Evolutionary conservation across 306 rosid genomes (phyloP).

Genomic region (Crotalaria pallida): DNA sequence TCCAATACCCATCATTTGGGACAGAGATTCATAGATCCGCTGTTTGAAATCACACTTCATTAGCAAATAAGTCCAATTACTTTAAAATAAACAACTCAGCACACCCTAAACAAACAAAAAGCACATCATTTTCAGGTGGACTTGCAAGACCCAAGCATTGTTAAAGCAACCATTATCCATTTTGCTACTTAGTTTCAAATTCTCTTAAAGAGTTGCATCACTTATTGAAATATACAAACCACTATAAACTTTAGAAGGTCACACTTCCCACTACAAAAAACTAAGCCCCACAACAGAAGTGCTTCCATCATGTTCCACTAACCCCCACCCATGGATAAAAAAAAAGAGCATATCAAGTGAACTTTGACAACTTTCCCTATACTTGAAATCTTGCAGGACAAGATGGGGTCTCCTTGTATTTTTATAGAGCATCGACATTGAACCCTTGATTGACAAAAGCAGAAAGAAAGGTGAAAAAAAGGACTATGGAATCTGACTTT

Average conservation of each 20-base stretch:
- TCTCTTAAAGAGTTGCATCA: conserved; percentile 34
- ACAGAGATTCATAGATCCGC: too few relatives aligned
- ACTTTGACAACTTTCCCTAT: conserved; percentile 64
- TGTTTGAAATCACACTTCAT: too few relatives aligned
- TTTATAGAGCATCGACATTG: conserved; percentile 59
- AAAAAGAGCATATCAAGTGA: conserved; percentile 57
- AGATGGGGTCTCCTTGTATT: conserved; percentile 42
- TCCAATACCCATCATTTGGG: too few relatives aligned
- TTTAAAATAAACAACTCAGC: conserved; percentile 18
- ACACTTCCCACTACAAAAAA: conserved; percentile 78
- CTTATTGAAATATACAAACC: conserved; percentile 32
- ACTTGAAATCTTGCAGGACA: conserved; percentile 52
- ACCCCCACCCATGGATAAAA: conserved; percentile 53
- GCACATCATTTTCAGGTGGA: conserved; percentile 36
- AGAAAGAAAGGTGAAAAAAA: conserved; percentile 42
- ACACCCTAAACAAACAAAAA: conserved; percentile 27
- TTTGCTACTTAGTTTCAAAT: conserved; percentile 32
- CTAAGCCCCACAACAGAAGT: conserved; percentile 49
- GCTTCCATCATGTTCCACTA: conserved; percentile 81
- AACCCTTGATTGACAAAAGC: conserved; percentile 59
- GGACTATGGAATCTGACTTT: conserved; percentile 82
- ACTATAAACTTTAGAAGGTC: conserved; percentile 51
- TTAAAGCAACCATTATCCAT: conserved; percentile 52
- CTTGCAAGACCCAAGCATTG: conserved; percentile 27
- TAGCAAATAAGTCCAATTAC: conserved; percentile 24